These are phyloP conservation scores for Azolla pinnata DNA, from an alignment of 75 land plant genomes.

Conservation along the genomic window DNA sequence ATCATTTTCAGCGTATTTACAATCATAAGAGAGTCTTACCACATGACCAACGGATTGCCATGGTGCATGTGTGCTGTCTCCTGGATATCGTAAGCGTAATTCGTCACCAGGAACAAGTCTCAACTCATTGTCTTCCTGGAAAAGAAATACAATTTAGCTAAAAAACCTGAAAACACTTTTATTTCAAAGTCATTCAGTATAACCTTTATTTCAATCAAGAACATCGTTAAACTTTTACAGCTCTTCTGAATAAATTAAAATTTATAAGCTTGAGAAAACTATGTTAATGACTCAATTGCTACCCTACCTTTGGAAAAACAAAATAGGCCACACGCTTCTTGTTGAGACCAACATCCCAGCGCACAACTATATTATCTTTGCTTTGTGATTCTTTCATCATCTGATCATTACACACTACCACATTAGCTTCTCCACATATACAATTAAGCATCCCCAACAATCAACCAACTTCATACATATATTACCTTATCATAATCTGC, in stretches of 20 bases:
- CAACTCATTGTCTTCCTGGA: constrained; percentile 95
- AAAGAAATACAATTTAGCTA: background rate
- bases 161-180: too few species aligned
- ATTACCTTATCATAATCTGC: constrained; percentile 98
- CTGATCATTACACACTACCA: constrained; percentile 22
- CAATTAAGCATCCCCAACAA: background rate
- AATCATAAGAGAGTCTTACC: too few species aligned
- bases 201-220: background rate
- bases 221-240: background rate
- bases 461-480: background rate
- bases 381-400: constrained; percentile 99
- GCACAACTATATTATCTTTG: constrained; percentile 89
- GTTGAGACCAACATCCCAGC: constrained; percentile 99
- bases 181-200: too few species aligned
- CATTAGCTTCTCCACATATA: too few species aligned
- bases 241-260: background rate
- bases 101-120: constrained; percentile 99
- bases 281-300: too few species aligned
- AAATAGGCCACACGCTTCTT: constrained; percentile 98
- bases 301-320: constrained; percentile 97
- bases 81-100: constrained; percentile 84
- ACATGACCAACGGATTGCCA: constrained; percentile 99
- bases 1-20: too few species aligned
- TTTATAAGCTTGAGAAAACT: background rate
- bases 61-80: constrained; percentile 85